Percentiles rank a stretch among this genome's conserved stretches.
Evolutionary conservation across 495 filamentous ascomycete species (phyloP).

Genomic region (Xylaria sp.): DNA sequence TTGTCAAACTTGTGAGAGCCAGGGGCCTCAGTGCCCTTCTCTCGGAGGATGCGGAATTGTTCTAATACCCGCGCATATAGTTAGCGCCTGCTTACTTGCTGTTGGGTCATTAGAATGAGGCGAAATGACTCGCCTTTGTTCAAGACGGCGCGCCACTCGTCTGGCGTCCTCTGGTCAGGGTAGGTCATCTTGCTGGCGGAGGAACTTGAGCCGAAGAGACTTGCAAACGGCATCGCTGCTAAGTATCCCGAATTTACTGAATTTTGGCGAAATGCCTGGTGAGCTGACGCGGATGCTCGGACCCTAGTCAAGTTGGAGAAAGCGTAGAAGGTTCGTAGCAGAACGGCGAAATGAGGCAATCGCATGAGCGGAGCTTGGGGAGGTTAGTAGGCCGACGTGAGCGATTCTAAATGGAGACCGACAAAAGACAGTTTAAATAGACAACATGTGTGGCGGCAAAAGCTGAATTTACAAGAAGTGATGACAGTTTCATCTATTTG

Average conservation of each 20-base stretch:
- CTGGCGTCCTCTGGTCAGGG: constrained; percentile 77
- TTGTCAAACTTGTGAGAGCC: constrained; percentile 85
- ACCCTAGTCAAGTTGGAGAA: constrained; percentile 46
- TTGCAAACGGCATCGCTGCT: constrained; percentile 71
- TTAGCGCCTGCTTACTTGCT: background rate
- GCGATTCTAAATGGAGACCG: background rate
- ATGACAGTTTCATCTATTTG: constrained; percentile 22
- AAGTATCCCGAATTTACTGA: constrained; percentile 33
- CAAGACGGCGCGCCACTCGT: constrained; percentile 89
- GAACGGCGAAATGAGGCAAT: constrained; percentile 54
- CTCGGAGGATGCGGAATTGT: constrained; percentile 90
- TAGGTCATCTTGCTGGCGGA: constrained; percentile 69
- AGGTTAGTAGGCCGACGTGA: constrained; percentile 2
- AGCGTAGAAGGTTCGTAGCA: constrained; percentile 58
- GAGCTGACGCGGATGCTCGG: constrained; percentile 37
- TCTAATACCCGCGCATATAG: constrained; percentile 56
- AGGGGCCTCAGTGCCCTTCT: constrained; percentile 88
- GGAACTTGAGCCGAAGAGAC: constrained; percentile 74
- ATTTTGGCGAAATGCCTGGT: constrained; percentile 21
- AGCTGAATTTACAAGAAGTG: background rate
- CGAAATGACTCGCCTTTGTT: constrained; percentile 65
- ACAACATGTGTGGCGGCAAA: constrained; percentile 5
- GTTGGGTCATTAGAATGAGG: background rate
- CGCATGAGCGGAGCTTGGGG: constrained; percentile 55
- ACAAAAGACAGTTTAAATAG: constrained; percentile 10